Evolutionary conservation across 2,329 filamentous ascomycete species (phyloP).

Genomic region (Pleurostoma richardsiae): DNA sequence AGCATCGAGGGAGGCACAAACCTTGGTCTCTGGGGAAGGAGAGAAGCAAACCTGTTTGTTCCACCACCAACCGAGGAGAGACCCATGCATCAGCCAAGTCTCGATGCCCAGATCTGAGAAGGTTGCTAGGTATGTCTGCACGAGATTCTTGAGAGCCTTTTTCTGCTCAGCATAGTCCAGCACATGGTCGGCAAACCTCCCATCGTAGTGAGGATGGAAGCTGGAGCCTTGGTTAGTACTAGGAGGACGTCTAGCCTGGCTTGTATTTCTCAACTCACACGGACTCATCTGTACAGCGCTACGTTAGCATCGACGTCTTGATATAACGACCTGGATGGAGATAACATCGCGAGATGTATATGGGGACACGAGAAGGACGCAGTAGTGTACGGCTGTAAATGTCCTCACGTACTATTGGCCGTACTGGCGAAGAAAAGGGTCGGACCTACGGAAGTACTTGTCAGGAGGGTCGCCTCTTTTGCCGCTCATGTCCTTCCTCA

Average conservation of each 20-base stretch:
- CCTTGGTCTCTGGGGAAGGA: background rate
- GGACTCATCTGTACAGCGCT: constrained; percentile 10
- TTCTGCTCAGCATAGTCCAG: constrained; percentile 51
- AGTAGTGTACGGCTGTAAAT: too few relatives aligned
- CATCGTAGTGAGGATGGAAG: constrained; percentile 31
- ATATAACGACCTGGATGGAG: too few relatives aligned
- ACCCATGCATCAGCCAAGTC: constrained; percentile 82
- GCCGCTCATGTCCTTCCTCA: constrained; percentile 16
- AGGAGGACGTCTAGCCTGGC: background rate
- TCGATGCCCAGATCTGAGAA: constrained; percentile 62
- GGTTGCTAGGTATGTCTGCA: constrained; percentile 67
- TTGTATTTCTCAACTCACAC: constrained; percentile 6
- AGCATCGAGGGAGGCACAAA: too few relatives aligned
- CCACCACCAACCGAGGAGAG: constrained; percentile 86
- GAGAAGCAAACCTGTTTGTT: constrained; percentile 41
- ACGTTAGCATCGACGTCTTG: background rate
- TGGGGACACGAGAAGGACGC: too few relatives aligned
- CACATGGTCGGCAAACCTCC: constrained; percentile 30
- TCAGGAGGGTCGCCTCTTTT: constrained; percentile 1
- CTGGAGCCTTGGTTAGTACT: constrained; percentile 9
- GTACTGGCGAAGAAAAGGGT: background rate
- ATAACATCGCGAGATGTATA: too few relatives aligned
- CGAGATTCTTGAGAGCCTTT: constrained; percentile 58
- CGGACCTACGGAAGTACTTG: constrained; percentile 31
- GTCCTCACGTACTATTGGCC: too few relatives aligned